phyloP scores from a whole-genome alignment of 2,329 filamentous ascomycete species.

The Paracoccidioides brasiliensis region DNA sequence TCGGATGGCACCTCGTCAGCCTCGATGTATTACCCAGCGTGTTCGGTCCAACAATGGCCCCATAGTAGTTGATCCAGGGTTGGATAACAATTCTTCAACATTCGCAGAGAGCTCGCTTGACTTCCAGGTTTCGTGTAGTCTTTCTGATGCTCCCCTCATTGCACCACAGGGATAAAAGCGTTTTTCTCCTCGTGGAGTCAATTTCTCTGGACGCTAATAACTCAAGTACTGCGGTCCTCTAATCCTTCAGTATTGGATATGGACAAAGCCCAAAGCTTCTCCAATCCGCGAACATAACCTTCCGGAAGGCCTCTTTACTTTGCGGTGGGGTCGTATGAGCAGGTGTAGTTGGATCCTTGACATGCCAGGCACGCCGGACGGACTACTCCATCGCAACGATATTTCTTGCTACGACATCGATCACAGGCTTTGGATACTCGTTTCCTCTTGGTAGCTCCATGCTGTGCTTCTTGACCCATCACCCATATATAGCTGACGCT shows the following conservation, averaged over 20 bases:
- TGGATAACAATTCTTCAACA: conserved; percentile 31
- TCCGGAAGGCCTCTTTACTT: conserved; percentile 36
- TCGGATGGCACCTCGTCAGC: background rate
- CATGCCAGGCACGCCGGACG: conserved; percentile 33
- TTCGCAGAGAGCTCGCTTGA: conserved; percentile 27
- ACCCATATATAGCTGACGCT: background rate
- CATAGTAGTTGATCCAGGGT: conserved; percentile 15
- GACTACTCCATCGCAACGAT: conserved; percentile 32
- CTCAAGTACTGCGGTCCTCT: conserved; percentile 27
- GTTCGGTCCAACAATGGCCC: conserved; percentile 19
- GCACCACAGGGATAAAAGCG: conserved; percentile 27
- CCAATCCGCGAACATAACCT: conserved; percentile 34
- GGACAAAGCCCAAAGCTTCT: conserved; percentile 34
- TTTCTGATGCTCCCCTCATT: conserved; percentile 29
- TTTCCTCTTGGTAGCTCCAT: conserved; percentile 19
- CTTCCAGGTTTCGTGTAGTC: conserved; percentile 33
- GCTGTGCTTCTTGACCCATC: background rate
- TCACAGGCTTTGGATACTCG: conserved; percentile 35
- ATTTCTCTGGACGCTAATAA: conserved; percentile 24
- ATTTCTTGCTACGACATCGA: conserved; percentile 34
- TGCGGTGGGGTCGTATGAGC: conserved; percentile 32
- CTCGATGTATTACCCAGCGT: conserved; percentile 13
- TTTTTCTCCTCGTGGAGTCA: conserved; percentile 20
- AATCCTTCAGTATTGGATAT: conserved; percentile 33
- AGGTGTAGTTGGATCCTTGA: conserved; percentile 26